Base-by-base conservation (phyloP, 2,329 filamentous ascomycete species). In the Teratosphaeriaceae sp. region DNA sequence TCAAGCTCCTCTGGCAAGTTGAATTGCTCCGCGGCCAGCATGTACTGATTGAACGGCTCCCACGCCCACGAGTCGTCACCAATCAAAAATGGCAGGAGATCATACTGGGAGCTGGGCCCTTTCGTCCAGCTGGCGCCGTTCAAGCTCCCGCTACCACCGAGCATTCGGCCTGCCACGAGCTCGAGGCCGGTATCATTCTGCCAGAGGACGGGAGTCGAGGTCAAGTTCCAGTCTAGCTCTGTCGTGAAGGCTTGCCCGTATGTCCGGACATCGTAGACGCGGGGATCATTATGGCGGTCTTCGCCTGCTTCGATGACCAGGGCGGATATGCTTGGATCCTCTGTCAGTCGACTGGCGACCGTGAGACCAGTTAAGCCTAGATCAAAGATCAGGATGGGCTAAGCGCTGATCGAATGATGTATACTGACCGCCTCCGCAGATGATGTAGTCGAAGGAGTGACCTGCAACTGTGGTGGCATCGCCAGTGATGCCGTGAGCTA, bases 51-150 rank as follows among this genome's bases (percentile, higher is more conserved):
- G 39, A 59, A 43, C 2, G 38, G 35, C 4, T 53, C 44, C 48
- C 52, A 59, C 1, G 43, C 49, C 56, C 55, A 59, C 5, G 46
- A 50, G 8, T 52, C 46, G 23, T 57, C 56, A 4, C 55, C 56
- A 5, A 40, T 57, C n/a, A 59, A 46, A 4, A 47, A 15, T n/a
- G 54, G 53, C 12, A 59, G 49, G 8, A 59, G 41, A 40, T 59
- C 49, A 24, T 57, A 59, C 40, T 57, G 56, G 8, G 53, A 52
- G 24, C 42, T 46, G 21, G 54, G 40, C 8, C 55, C 56, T 30
- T 59, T 59, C n/a, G 56, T 57, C 55, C 54, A 57, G 22, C 45
- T 50, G 11, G 55, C 55, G 12, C 56, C 55, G 27, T 57, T 59
- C 16, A 59, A 43, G 24, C 49, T 52, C 33, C 48, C 53, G 34